Conservation (phyloP, 192 early-diverging fungal species). For the Coemansia aciculifera region DNA sequence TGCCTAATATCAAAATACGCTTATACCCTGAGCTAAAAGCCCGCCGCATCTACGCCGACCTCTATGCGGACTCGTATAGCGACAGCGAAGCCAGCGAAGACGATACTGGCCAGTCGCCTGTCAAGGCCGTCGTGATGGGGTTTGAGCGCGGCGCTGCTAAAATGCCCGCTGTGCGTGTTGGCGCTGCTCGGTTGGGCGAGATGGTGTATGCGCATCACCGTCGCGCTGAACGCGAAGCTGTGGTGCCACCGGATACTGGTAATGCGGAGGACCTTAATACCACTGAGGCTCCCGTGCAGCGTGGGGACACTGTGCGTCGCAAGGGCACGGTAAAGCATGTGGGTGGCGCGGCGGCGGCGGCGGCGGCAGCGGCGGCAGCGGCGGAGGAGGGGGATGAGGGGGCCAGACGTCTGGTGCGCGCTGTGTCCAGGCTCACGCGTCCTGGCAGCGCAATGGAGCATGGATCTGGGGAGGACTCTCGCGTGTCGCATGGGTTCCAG, state of each 20-base stretch:
- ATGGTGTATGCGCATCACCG: slow-evolving; percentile 21
- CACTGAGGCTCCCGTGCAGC: not conserved
- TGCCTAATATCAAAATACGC: slow-evolving; percentile 20
- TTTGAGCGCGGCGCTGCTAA: slow-evolving; percentile 22
- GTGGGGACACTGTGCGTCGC: not conserved
- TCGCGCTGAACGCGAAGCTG: not conserved
- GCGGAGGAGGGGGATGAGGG: not conserved
- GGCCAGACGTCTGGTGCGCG: slow-evolving; percentile 15
- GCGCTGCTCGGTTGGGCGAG: slow-evolving; percentile 40
- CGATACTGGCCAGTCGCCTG: not conserved
- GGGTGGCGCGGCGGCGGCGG: not conserved
- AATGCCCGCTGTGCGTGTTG: slow-evolving; percentile 19
- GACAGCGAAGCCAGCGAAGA: slow-evolving; percentile 14
- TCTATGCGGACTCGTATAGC: slow-evolving; percentile 34
- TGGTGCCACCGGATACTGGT: not conserved
- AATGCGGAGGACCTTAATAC: not conserved
- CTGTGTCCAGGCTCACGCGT: not conserved
- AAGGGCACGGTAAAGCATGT: not conserved
- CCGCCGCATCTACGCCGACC: slow-evolving; percentile 16
- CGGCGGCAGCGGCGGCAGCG: not conserved
- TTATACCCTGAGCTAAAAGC: not conserved
- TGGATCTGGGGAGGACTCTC: too few relatives aligned
- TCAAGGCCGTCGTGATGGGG: slow-evolving; percentile 21
- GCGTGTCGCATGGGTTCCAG: not conserved
- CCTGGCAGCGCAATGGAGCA: too few relatives aligned